These are phyloP conservation scores for Hevea brasiliensis DNA, from an alignment of 345 rosid genomes.

Conservation along the genomic window DNA sequence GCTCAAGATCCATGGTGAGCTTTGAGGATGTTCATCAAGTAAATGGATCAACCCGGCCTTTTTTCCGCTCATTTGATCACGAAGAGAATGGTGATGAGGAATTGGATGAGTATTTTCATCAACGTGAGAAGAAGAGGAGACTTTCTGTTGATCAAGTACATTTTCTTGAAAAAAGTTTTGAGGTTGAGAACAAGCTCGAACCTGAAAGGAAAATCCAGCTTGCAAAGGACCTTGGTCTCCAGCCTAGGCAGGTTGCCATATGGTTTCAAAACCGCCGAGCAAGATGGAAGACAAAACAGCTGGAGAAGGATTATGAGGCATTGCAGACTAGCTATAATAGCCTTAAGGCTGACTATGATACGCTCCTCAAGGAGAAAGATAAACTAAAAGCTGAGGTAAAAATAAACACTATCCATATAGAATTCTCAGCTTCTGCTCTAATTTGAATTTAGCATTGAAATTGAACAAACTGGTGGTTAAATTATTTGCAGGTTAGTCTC, in stretches of 20 bases:
- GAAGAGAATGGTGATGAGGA: slow-evolving; percentile 30
- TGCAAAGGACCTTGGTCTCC: slow-evolving; percentile 30
- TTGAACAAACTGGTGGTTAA: not conserved
- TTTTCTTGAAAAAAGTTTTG: slow-evolving; percentile 30
- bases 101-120: slow-evolving; percentile 27
- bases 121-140: slow-evolving; percentile 31
- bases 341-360: slow-evolving; percentile 25
- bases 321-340: slow-evolving; percentile 22
- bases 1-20: slow-evolving; percentile 34
- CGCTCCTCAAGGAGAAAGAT: slow-evolving; percentile 26
- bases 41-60: slow-evolving; percentile 16
- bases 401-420: not conserved
- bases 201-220: slow-evolving; percentile 34
- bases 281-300: slow-evolving; percentile 32
- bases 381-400: slow-evolving; percentile 29
- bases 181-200: slow-evolving; percentile 34
- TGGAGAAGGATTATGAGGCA: slow-evolving; percentile 26
- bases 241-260: slow-evolving; percentile 34
- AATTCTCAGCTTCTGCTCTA: not conserved
- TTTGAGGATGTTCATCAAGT: slow-evolving; percentile 25
- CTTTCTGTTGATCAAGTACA: slow-evolving; percentile 26
- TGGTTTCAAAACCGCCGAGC: slow-evolving; percentile 38
- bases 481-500: slow-evolving; percentile 21
- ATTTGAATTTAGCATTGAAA: not conserved
- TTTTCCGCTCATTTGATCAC: slow-evolving; percentile 19